phyloP scores from a whole-genome alignment of 345 rosid genomes.

The Eucalyptus victrix region DNA sequence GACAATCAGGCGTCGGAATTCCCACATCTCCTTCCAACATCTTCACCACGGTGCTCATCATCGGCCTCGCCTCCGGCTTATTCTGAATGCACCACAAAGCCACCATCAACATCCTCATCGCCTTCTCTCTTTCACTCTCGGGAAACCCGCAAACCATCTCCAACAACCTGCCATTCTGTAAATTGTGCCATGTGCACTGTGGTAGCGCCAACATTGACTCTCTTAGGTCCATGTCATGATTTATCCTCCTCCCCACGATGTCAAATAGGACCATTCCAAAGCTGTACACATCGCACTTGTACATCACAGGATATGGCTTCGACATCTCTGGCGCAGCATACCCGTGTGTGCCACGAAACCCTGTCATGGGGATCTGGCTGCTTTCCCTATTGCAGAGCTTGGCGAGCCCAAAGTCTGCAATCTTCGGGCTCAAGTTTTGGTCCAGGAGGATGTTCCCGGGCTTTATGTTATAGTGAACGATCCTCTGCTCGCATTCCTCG shows the following conservation, averaged over 20 bases:
- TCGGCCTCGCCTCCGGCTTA: background rate
- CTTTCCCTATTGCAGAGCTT: background rate
- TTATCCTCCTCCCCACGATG: background rate
- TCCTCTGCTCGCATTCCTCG: background rate
- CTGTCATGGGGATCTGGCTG: background rate
- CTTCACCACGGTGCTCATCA: background rate
- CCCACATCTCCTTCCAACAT: background rate
- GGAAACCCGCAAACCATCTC: background rate
- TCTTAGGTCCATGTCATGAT: background rate
- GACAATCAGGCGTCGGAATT: background rate
- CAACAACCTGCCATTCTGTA: background rate
- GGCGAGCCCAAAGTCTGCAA: background rate
- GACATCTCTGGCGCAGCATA: background rate
- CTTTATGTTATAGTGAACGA: background rate
- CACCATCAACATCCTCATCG: background rate
- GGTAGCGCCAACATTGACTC: background rate
- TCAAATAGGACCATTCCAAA: slow-evolving; percentile 4
- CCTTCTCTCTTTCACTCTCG: background rate
- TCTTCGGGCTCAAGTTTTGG: background rate
- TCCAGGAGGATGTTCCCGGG: background rate
- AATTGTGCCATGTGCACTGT: background rate
- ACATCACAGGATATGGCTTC: background rate
- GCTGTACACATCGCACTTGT: slow-evolving; percentile 12
- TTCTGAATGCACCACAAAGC: background rate
- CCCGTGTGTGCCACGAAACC: background rate